phyloP scores from a whole-genome alignment of 2,329 filamentous ascomycete genomes.

The Cytospora chrysosperma region DNA sequence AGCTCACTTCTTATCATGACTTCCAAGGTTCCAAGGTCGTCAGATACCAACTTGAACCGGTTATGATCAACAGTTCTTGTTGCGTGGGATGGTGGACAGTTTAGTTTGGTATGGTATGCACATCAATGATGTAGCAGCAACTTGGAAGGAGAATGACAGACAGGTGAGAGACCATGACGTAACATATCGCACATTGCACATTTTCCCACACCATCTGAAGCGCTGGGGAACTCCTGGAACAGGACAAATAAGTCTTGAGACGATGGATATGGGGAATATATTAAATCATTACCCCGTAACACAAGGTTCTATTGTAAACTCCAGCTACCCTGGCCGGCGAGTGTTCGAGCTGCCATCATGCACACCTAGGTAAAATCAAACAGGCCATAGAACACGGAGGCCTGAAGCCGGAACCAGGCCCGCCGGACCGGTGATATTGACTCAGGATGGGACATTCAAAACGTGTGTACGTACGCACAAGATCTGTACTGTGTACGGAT shows the following conservation, averaged over 20 bases:
- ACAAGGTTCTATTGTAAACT: background rate
- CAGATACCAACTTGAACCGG: background rate
- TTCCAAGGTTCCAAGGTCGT: too few species aligned
- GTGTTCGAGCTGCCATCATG: background rate
- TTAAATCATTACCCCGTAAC: too few species aligned
- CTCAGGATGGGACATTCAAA: background rate
- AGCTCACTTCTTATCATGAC: background rate
- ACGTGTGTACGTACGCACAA: too few species aligned
- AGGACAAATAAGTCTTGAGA: background rate
- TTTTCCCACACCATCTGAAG: background rate
- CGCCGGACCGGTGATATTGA: too few species aligned
- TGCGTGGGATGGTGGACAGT: too few species aligned
- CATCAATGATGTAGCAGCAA: too few species aligned
- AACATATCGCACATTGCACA: background rate
- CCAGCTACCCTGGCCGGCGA: too few species aligned
- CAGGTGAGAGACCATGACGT: conserved; percentile 7
- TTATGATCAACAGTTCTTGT: background rate
- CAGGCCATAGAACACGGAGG: background rate
- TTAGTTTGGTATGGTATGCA: too few species aligned
- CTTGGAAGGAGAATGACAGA: background rate
- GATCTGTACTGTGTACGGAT: too few species aligned
- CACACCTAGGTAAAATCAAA: too few species aligned
- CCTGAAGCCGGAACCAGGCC: background rate
- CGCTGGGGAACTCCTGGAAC: background rate
- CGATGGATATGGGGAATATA: too few species aligned